Conservation (phyloP, 257 asterid species). For the Solanum sitiens region DNA sequence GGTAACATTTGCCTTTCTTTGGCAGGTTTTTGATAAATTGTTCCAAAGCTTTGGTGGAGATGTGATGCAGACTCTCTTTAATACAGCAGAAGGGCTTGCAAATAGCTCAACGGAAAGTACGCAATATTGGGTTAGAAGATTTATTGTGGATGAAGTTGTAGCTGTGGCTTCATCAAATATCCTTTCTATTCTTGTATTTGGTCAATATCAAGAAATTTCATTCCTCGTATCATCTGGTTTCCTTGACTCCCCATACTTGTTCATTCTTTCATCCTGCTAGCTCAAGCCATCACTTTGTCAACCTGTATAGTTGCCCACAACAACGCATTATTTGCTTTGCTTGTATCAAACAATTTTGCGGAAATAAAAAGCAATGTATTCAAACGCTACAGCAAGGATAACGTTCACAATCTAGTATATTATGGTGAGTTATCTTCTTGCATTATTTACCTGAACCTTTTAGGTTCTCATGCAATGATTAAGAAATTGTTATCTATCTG, state of each 20-base stretch:
- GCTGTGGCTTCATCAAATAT: conserved; percentile 85
- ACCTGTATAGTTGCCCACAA: conserved; percentile 98
- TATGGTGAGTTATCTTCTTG: conserved; percentile 53
- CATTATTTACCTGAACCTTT: not conserved
- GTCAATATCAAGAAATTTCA: not conserved
- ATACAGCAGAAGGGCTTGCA: conserved; percentile 85
- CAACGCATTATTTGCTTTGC: conserved; percentile 84
- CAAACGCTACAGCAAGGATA: conserved; percentile 88
- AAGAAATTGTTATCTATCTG: not conserved
- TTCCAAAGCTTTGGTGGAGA: conserved; percentile 97
- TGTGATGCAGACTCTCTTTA: conserved; percentile 83
- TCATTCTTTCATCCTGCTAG: conserved; percentile 87
- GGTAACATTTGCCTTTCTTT: conserved; percentile 6
- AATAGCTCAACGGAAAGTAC: conserved; percentile 55
- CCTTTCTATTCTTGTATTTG: conserved; percentile 30
- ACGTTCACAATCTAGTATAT: conserved; percentile 77
- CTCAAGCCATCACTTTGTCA: conserved; percentile 92
- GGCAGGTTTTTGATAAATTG: conserved; percentile 90
- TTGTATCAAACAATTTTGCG: conserved; percentile 93
- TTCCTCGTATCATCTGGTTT: conserved; percentile 9
- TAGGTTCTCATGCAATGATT: not conserved
- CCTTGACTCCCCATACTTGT: conserved; percentile 73
- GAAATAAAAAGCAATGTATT: conserved; percentile 95
- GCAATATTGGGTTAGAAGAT: conserved; percentile 57
- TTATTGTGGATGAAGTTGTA: conserved; percentile 62